Evolutionary conservation across 306 rosid species (phyloP).

Genomic region (Quercus gilva): DNA sequence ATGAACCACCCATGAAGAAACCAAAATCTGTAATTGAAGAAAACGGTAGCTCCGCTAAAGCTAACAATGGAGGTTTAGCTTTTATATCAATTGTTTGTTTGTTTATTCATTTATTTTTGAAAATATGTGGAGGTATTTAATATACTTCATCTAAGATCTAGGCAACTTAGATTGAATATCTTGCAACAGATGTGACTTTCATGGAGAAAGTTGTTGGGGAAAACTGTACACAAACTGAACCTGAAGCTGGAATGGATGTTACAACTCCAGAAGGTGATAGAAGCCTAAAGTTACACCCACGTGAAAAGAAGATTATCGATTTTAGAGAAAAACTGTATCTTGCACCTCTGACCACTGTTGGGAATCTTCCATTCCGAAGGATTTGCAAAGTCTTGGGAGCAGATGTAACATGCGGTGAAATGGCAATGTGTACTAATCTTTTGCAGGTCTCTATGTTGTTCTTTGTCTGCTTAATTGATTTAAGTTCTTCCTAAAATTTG

Average conservation of each 20-base stretch:
- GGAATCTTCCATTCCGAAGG: slow-evolving; percentile 97
- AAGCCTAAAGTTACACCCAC: slow-evolving; percentile 62
- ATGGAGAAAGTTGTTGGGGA: slow-evolving; percentile 29
- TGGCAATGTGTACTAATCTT: slow-evolving; percentile 98
- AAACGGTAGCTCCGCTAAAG: slow-evolving; percentile 21
- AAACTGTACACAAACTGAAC: slow-evolving; percentile 40
- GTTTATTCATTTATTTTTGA: not conserved
- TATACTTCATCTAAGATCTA: slow-evolving; percentile 11
- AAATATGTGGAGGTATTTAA: not conserved
- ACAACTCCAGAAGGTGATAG: slow-evolving; percentile 49
- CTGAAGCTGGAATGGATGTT: slow-evolving; percentile 30
- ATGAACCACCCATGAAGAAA: slow-evolving; percentile 59
- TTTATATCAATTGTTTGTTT: not conserved
- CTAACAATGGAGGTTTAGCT: slow-evolving; percentile 55
- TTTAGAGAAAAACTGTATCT: slow-evolving; percentile 83
- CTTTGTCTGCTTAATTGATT: slow-evolving; percentile 17
- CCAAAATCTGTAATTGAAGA: slow-evolving; percentile 47
- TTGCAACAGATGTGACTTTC: slow-evolving; percentile 37
- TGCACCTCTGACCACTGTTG: slow-evolving; percentile 96
- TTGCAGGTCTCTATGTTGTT: slow-evolving; percentile 59
- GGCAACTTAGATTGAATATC: slow-evolving; percentile 18
- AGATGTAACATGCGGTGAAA: slow-evolving; percentile 93
- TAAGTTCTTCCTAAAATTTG: not conserved
- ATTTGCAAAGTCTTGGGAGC: slow-evolving; percentile 91
- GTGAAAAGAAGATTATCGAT: slow-evolving; percentile 89